Evolutionary conservation across 108 stramenopile species (phyloP).

Genomic region (Aurantiochytrium sp.): DNA sequence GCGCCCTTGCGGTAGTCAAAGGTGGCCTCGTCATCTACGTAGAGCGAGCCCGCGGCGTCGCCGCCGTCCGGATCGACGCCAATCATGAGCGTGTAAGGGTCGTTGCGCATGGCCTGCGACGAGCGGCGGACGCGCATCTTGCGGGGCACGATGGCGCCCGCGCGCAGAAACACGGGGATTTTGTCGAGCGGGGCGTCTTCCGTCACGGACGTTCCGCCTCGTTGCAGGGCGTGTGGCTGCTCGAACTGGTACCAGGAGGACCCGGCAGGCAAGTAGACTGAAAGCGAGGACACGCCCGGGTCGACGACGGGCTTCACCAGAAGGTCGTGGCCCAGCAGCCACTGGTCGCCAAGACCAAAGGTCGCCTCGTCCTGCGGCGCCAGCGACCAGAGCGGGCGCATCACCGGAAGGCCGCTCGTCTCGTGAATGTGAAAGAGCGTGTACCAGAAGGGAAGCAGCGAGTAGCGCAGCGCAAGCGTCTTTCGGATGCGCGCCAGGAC

Average conservation of each 20-base stretch:
- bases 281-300: slow-evolving; percentile 65
- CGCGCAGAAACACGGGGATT: slow-evolving; percentile 84
- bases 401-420: slow-evolving; percentile 87
- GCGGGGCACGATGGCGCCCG: slow-evolving; percentile 78
- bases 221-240: neutral
- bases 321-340: slow-evolving; percentile 87
- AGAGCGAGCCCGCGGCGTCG: slow-evolving; percentile 73
- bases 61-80: slow-evolving; percentile 65
- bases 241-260: slow-evolving; percentile 65
- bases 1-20: slow-evolving; percentile 57
- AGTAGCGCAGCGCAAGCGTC: slow-evolving; percentile 85
- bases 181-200: slow-evolving; percentile 76
- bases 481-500: slow-evolving; percentile 69
- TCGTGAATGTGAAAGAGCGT: slow-evolving; percentile 78
- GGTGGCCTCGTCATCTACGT: slow-evolving; percentile 93
- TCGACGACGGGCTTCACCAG: slow-evolving; percentile 91
- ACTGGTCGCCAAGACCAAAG: slow-evolving; percentile 74
- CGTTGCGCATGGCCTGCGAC: slow-evolving; percentile 75
- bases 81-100: slow-evolving; percentile 93
- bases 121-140: slow-evolving; percentile 88
- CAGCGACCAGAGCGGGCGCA: slow-evolving; percentile 91
- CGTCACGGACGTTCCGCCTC: slow-evolving; percentile 9
- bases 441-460: slow-evolving; percentile 94
- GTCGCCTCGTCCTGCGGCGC: slow-evolving; percentile 69
- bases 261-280: slow-evolving; percentile 71